These are phyloP conservation scores for Phialophora expanda DNA, from an alignment of 2,329 filamentous ascomycete species.

Conservation along the genomic window DNA sequence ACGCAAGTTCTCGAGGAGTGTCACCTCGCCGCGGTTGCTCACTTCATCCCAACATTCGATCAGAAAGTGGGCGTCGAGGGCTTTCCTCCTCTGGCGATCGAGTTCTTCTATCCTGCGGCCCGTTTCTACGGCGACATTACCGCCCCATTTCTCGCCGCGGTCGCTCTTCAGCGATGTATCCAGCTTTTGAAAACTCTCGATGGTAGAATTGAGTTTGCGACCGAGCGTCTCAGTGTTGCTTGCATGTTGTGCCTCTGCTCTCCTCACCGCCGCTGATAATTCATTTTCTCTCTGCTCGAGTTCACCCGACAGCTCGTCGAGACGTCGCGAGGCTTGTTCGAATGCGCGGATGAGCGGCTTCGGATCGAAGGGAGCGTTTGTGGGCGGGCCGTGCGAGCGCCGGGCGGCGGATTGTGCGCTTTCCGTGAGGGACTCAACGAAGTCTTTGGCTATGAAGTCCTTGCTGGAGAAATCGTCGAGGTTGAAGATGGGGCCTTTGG, in stretches of 20 bases:
- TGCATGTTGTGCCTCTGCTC: conserved; percentile 89
- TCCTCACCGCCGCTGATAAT: conserved; percentile 82
- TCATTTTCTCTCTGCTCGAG: conserved; percentile 90
- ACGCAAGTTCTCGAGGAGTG: conserved; percentile 85
- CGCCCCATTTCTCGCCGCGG: conserved; percentile 56
- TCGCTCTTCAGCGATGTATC: conserved; percentile 75
- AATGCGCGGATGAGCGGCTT: conserved; percentile 97
- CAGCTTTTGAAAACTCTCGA: conserved; percentile 87
- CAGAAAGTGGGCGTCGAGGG: conserved; percentile 90
- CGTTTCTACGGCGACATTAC: conserved; percentile 91
- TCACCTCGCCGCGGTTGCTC: conserved; percentile 83
- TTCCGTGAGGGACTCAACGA: conserved; percentile 90
- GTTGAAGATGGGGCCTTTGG: conserved; percentile 79
- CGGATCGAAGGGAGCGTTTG: conserved; percentile 75
- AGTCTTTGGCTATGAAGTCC: conserved; percentile 98
- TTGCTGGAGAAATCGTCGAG: conserved; percentile 86
- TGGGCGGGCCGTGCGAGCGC: conserved; percentile 61
- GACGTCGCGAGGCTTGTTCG: conserved; percentile 67
- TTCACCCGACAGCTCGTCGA: conserved; percentile 69
- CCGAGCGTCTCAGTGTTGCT: conserved; percentile 87
- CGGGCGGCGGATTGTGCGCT: conserved; percentile 78
- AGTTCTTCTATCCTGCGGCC: conserved; percentile 92
- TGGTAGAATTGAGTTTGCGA: conserved; percentile 86
- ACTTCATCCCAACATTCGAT: conserved; percentile 98
- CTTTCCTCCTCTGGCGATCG: conserved; percentile 86